Evolutionary conservation across 2,329 filamentous ascomycete species (phyloP), one percentile per base, ranked within the genome.

Genomic region (Sporothrix schenckii): DNA sequence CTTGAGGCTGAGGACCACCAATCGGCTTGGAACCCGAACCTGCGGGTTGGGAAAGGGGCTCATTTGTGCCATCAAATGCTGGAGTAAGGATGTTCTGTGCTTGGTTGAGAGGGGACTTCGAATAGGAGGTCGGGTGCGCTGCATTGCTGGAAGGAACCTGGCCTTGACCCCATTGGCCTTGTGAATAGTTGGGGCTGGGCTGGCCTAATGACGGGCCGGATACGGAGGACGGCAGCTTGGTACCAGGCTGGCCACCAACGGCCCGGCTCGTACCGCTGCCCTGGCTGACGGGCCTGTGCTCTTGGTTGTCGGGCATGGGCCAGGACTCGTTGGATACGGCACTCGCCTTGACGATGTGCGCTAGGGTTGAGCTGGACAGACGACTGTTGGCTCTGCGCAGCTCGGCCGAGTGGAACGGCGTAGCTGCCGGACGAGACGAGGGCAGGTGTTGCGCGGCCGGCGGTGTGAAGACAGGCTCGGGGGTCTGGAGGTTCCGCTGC

Each of bases 341-440:
- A 69, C 87, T 88, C 60, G 91, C 91, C 74, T 90, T 91, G 44
- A 88, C 88, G 77, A 98, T 84, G 77, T 97, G 93, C 58, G 89
- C 86, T 60, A 97, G 83, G 0, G 94, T 98, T 0, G 89, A 89
- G 74, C 85, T 87, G 34, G 95, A 97, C 78, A 98, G 89, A 27
- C 93, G 90, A 75, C 91, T 93, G 75, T 93, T 95, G 67, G 92
- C 92, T 73, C 89, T 89, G 73, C 92, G 90, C 75, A 94, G 84
- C 77, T 95, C 92, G 16, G 91, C 87, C 41, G 92, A 90, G 71
- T 92, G 88, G 75, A 91, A 88, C 0, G 92, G 92, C 72, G 88
- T 88, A 71, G 86, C 88, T 1, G 84, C 83, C 5, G 93, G 93
- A 65, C 88, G 86, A 67, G 90, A 86, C 72, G 91, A 88, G 14